Evolutionary conservation across 2,329 filamentous ascomycete genomes (phyloP), one percentile per base, ranked within the genome.

Genomic region (Colletotrichum sp.): DNA sequence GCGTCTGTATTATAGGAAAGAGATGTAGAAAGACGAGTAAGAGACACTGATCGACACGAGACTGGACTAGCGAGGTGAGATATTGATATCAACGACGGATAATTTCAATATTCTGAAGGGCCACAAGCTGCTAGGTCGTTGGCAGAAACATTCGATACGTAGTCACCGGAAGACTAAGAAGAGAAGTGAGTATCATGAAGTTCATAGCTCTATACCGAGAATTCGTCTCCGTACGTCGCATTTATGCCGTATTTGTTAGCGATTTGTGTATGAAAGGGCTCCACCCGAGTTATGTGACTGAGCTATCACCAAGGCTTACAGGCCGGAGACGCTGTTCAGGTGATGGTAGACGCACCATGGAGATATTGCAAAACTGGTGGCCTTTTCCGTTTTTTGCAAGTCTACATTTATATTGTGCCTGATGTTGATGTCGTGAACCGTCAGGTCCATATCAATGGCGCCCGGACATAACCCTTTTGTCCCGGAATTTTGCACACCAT

Each of bases 261-360:
- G 5, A 32, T 5, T 39, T 43, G 36, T 43, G 16, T 18, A 6
- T 18, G 36, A 39, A 39, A 39, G 0, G 0, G 0, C 1, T 43
- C 2, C 36, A 18, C 1, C 36, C 36, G 36, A 43, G 36, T 3
- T 43, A 5, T 39, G 34, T 39, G 34, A 39, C 34, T 39, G 34
- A 39, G 16, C 36, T 43, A 18, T 43, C 0, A 1, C 0, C 7
- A 43, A 43, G 36, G 0, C 39, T n/a, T 1, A 43, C 16, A n/a
- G 5, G 16, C 39, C 18, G 18, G 18, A n/a, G 16, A 43, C 39
- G 18, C 6, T 43, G 18, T 43, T 10, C 16, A 0, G 16, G 18
- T 43, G 8, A 43, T 43, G 6, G 36, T 7, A 39, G 36, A 39
- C 1, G 36, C 15, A 28, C 26, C 26, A 28, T 26, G 26, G 6